A percentile compares a stretch with the other conserved stretches of the same genome.
phyloP scores from a whole-genome alignment of 2,329 filamentous ascomycete genomes.

The Shiraia bambusicola region DNA sequence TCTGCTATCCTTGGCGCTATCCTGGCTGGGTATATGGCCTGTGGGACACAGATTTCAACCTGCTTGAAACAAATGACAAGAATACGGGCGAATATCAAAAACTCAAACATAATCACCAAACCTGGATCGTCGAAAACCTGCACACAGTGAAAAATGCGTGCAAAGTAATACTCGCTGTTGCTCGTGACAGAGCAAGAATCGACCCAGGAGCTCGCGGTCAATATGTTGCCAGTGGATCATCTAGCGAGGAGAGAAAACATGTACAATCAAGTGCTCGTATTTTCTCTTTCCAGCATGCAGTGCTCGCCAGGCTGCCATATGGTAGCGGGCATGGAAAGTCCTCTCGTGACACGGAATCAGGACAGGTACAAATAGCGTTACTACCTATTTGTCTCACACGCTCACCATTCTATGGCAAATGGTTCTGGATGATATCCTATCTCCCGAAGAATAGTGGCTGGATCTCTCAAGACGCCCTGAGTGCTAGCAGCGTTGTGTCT shows the following conservation, averaged over 20 bases:
- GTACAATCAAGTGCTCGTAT: not conserved
- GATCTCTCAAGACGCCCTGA: too few relatives aligned
- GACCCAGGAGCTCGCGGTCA: too few relatives aligned
- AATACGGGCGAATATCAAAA: not conserved
- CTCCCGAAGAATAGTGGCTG: not conserved
- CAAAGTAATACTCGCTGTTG: not conserved
- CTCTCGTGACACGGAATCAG: not conserved
- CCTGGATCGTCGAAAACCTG: not conserved
- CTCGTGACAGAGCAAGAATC: conserved; percentile 1
- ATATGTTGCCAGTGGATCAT: too few relatives aligned
- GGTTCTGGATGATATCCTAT: conserved; percentile 10
- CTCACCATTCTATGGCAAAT: conserved; percentile 4
- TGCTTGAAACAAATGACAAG: not conserved
- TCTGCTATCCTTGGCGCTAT: not conserved
- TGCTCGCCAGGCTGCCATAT: not conserved
- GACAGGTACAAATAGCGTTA: conserved; percentile 1
- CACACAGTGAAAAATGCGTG: too few relatives aligned
- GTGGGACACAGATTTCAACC: not conserved
- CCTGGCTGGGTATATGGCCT: not conserved
- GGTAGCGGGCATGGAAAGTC: not conserved
- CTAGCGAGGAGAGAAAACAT: not conserved
- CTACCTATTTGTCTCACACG: conserved; percentile 3
- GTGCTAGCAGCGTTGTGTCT: too few relatives aligned
- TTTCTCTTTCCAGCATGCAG: not conserved
- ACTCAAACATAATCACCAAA: not conserved